Evolutionary conservation across 2,329 filamentous ascomycete species (phyloP), one percentile per base, ranked within the genome.

Genomic region (Fusarium pseudonygamai): DNA sequence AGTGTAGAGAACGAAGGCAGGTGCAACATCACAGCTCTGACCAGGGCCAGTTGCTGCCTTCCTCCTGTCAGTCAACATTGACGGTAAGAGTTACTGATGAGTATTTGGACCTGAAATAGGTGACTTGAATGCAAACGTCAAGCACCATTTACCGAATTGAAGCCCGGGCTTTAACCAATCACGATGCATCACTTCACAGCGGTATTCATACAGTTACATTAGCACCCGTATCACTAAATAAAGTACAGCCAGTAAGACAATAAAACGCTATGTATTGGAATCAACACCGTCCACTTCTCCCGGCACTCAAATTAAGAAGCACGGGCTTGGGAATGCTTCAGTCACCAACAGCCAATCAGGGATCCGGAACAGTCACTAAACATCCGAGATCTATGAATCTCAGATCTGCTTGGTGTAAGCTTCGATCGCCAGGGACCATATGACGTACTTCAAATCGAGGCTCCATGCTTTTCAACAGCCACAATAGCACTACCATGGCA

Each of bases 381-480:
- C 45, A n/a, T 46, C 26, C 34, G 13, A 64, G 39, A 64, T 60
- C 46, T 65, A 18, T 34, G 18, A 52, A 77, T 70, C 71, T 70
- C 37, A 77, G 75, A 78, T 78, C 75, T 69, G 20, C 50, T 43
- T 55, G 52, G 69, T 64, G 22, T 32, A 69, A 62, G 55, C 61
- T 58, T 66, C 80, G 81, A 82, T 82, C 80, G 69, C 67, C 64
- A 75, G 69, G 71, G 62, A 72, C 69, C 50, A 74, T 67, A 80
- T 81, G 73, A 79, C 78, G 75, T 73, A 74, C 71, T 75, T 75
- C 62, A 72, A 72, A 82, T 82, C 81, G 80, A 72, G 61, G 60
- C 53, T 67, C 60, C 26, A 50, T 56, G 59, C 50, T 64, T 60
- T 56, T n/a, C 58, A 16, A 47, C 68, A 74, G 71, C 70, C 71